These are phyloP conservation scores for Penicillium brevicompactum DNA, from an alignment of 2,329 filamentous ascomycete species.

Conservation along the genomic window DNA sequence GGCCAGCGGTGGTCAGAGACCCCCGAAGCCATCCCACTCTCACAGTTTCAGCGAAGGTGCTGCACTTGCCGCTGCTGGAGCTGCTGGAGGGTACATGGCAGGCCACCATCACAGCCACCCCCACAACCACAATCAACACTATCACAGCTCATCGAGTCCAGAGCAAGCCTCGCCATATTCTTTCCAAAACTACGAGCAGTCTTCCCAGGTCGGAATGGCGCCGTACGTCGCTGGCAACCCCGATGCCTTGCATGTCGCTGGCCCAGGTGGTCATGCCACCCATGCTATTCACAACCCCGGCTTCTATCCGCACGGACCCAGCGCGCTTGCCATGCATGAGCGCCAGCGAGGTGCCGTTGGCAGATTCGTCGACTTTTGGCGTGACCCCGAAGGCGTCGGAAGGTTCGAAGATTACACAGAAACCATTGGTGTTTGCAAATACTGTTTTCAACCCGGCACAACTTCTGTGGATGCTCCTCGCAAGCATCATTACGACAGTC, in stretches of 20 bases:
- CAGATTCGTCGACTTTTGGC: slow-evolving; percentile 63
- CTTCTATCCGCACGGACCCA: slow-evolving; percentile 35
- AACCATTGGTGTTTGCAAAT: slow-evolving; percentile 65
- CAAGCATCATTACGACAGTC: slow-evolving; percentile 57
- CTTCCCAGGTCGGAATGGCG: slow-evolving; percentile 17
- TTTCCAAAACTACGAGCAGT: slow-evolving; percentile 33
- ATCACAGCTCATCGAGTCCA: slow-evolving; percentile 31
- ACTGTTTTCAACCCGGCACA: slow-evolving; percentile 65
- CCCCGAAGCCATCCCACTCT: slow-evolving; percentile 31
- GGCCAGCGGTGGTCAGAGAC: slow-evolving; percentile 15
- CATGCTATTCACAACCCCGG: slow-evolving; percentile 35
- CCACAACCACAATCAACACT: too few species aligned
- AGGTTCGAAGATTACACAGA: slow-evolving; percentile 70
- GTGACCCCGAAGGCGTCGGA: slow-evolving; percentile 64
- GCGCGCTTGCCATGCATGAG: slow-evolving; percentile 51
- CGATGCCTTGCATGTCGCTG: slow-evolving; percentile 46
- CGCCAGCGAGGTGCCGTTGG: slow-evolving; percentile 59
- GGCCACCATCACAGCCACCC: slow-evolving; percentile 27
- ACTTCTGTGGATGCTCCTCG: slow-evolving; percentile 60
- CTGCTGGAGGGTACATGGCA: slow-evolving; percentile 45
- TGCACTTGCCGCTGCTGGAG: slow-evolving; percentile 43
- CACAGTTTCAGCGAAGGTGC: slow-evolving; percentile 37
- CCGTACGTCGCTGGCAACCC: slow-evolving; percentile 30
- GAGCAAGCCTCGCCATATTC: slow-evolving; percentile 34
- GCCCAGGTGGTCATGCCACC: slow-evolving; percentile 40